Base-by-base conservation (phyloP, 2,329 filamentous ascomycete genomes). In the Monilinia vaccinii-corymbosi region DNA sequence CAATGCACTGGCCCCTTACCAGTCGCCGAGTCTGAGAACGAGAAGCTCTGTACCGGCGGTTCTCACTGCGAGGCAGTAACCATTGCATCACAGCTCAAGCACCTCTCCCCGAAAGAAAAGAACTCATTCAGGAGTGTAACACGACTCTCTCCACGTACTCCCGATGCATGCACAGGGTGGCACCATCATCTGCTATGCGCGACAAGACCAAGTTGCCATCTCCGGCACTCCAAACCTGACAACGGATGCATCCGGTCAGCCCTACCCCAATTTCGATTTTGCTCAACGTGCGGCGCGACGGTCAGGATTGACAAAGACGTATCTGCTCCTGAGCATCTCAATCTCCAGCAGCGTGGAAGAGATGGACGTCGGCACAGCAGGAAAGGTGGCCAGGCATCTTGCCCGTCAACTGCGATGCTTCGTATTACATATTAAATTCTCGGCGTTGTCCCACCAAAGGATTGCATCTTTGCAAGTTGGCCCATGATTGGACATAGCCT, bases 11-110 rank as follows among this genome's bases (percentile, higher is more conserved):
- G n/a, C n/a, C n/a, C n/a, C n/a, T 56, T 62, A 46, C 63, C 66
- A 18, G 45, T 50, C 13, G 56, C 53, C 38, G 48, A 62, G 28
- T 49, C 63, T 32, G 59, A 67, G 36, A 58, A 63, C 14, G 58
- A 48, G 5, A 69, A 63, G 50, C 53, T 63, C 1, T 70, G 68
- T 55, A 62, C 58, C 1, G 68, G 68, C 4, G 60, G 61, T 6
- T 70, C 66, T 36, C 68, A 70, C 49, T 70, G 67, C n/a, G 67
- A 65, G 9, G 61, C 57, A n/a, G 61, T 65, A 11, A 65, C 58
- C 7, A 47, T 67, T 44, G 66, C 67, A 16, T 69, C 31, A 67
- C 63, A 31, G 62, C 58, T 10, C 42, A 58, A 1, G 48, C 65
- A 9, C 21, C 53, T 18, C 31, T 48, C 8, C 25, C 56, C 11